Percentiles rank a stretch among this genome's conserved stretches.
These are phyloP conservation scores for Fennellomyces sp. DNA, from an alignment of 371 early-diverging fungal species.

Conservation along the genomic window DNA sequence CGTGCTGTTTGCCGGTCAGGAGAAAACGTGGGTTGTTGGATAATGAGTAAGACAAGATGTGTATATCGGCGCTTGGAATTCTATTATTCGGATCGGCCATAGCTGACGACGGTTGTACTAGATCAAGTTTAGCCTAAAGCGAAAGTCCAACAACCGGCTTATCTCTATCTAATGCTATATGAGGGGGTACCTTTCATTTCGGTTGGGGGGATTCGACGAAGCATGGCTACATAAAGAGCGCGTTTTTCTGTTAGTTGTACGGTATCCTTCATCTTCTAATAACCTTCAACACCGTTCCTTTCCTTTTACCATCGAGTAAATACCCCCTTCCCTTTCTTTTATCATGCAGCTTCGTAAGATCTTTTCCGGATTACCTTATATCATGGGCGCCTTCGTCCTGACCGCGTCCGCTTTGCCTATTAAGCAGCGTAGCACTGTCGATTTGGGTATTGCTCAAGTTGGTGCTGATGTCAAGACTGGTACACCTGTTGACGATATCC, in stretches of 20 bases:
- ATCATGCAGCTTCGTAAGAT: conserved; percentile 8
- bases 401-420: conserved; percentile 1
- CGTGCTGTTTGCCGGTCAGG: no score
- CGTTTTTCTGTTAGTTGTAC: no score
- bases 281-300: background rate
- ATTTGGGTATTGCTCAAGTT: background rate
- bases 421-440: background rate
- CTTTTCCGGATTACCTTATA: conserved; percentile 1
- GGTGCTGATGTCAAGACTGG: background rate
- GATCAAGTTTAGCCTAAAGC: background rate
- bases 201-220: no score
- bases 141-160: no score
- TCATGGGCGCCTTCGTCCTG: conserved; percentile 1
- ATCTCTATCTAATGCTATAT: no score
- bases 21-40: background rate
- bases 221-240: no score
- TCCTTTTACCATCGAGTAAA: background rate
- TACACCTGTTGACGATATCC: conserved; percentile 1
- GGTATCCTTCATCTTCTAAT: no score
- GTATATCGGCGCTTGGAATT: background rate
- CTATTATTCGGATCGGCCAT: background rate
- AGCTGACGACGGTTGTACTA: background rate
- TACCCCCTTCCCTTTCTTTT: background rate
- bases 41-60: background rate
- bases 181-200: no score